Conservation (phyloP, 2,329 filamentous ascomycete species). For the Xylariaceae sp. region DNA sequence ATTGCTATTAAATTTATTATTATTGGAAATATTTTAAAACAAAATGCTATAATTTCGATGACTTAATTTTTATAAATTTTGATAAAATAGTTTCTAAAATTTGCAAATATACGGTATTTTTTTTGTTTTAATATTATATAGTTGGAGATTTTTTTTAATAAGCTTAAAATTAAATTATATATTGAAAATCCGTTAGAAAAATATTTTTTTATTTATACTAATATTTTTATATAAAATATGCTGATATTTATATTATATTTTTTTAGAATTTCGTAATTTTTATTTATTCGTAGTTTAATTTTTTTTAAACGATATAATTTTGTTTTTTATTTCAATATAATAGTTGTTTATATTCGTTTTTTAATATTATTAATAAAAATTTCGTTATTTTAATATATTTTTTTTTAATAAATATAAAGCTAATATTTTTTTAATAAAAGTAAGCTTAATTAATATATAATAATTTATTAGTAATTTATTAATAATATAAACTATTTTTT, state of each 20-base stretch:
- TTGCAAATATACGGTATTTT: background rate
- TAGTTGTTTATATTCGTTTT: background rate
- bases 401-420: background rate
- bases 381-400: background rate
- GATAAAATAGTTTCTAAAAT: background rate
- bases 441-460: no score
- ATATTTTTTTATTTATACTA: background rate
- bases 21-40: background rate
- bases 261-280: background rate
- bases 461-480: background rate
- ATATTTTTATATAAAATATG: no score
- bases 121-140: background rate
- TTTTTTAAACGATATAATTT: background rate
- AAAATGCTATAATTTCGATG: background rate
- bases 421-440: no score
- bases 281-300: no score
- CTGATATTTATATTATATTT: background rate
- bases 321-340: background rate
- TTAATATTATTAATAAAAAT: background rate
- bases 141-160: background rate
- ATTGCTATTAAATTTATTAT: background rate
- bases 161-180: background rate
- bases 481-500: background rate
- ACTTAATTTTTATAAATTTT: background rate
- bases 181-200: background rate